Base-by-base conservation (phyloP, 345 rosid genomes). In the Arabidopsis suecica region DNA sequence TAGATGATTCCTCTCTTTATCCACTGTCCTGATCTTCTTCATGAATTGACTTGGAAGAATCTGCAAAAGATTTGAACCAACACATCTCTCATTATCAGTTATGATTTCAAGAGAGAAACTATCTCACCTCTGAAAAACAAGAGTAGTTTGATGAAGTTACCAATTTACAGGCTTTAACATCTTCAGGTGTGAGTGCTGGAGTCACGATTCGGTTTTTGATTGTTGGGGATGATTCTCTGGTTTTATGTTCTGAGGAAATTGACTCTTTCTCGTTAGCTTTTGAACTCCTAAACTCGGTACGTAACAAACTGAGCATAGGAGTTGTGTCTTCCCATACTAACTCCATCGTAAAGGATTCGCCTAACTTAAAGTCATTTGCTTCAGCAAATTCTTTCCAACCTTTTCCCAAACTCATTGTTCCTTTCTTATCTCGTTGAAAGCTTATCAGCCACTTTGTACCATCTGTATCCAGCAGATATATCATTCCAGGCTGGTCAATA, bases 1-100 rank as follows among this genome's bases (percentile, higher is more conserved):
- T 9, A 28, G 25, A 63, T 65, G 44, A 47, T 11, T 47, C 32
- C 23, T 38, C 47, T 59, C 28, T 36, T 20, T 34, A 10, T 38
- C 47, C 1, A 9, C 11, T 36, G 28, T 16, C 14, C 41, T 59
- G 14, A 3, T 23, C 50, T 44, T 51, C 20, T 45, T 38, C 51
- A 72, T 10, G 61, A 62, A 51, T 9, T 41, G 54, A 40, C 54
- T 62, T 7, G 76, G 76, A 62, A 51, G 76, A 62, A 11, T 3
- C 76, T 72, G 69, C 25, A 5, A 38, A 28, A 4, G 1, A 13
- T 41, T 23, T 13, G 22, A 25, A 12, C 34, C 50, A 44, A n/a
- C 34, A 50, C 10, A 45, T 48, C 11, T 25, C 1, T 48, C 34
- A 14, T 41, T 53, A 37, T 9, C 20, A 41, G 9, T 25, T 9